A percentile compares a stretch with the other conserved stretches of the same genome.
Evolutionary conservation across 2,329 filamentous ascomycete species (phyloP).

Genomic region (Colletotrichum theobromicola): DNA sequence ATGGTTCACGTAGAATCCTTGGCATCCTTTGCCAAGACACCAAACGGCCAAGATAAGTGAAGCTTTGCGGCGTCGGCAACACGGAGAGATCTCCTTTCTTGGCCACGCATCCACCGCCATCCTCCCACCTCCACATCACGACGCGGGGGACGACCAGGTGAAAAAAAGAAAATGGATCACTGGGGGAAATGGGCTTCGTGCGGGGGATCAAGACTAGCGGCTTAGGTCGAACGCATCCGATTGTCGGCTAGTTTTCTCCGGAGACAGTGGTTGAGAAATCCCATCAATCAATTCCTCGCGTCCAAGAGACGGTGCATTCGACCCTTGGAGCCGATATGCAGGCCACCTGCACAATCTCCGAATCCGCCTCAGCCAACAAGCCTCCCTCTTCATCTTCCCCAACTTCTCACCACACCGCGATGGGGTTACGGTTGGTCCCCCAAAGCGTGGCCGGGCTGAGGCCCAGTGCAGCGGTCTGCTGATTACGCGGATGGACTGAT

Average conservation of each 20-base stretch:
- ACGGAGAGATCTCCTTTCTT: slow-evolving; percentile 3
- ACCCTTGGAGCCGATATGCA: slow-evolving; percentile 4
- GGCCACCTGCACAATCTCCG: slow-evolving; percentile 16
- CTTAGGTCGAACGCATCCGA: neutral
- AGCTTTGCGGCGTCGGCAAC: slow-evolving; percentile 12
- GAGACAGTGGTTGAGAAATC: slow-evolving; percentile 1
- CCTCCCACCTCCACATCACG: neutral
- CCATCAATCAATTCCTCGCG: slow-evolving; percentile 11
- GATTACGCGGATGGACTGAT: neutral
- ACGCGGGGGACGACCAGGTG: neutral
- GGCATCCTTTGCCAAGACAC: neutral
- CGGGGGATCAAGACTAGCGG: slow-evolving; percentile 4
- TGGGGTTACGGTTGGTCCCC: neutral
- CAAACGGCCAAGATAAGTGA: slow-evolving; percentile 1
- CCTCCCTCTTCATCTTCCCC: neutral
- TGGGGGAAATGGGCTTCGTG: slow-evolving; percentile 1
- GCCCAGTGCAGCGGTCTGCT: neutral
- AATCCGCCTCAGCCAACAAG: slow-evolving; percentile 1
- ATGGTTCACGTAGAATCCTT: neutral
- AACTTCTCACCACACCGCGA: neutral
- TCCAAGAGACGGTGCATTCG: neutral
- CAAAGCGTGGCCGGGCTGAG: neutral
- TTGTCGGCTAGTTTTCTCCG: slow-evolving; percentile 13
- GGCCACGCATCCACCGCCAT: neutral
- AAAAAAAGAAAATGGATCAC: slow-evolving; percentile 10